phyloP scores from a whole-genome alignment of 257 asterid species.

The Jasminum sambac region DNA sequence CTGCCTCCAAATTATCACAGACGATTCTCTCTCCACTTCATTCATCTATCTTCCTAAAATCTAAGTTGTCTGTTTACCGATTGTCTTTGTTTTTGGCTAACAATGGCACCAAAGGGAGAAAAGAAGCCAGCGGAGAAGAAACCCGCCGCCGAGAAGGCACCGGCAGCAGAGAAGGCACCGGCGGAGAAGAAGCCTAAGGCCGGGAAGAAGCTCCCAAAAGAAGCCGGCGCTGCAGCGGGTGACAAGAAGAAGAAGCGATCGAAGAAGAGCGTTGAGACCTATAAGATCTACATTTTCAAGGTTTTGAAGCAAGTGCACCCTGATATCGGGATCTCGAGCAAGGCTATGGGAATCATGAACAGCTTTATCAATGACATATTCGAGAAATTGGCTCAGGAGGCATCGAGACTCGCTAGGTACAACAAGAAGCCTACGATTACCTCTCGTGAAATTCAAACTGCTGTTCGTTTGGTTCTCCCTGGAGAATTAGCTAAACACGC shows the following conservation, averaged over 20 bases:
- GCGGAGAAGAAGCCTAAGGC: conserved; percentile 29
- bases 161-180: conserved; percentile 18
- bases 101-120: conserved; percentile 27
- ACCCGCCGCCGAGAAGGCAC: conserved; percentile 27
- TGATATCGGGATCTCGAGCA: conserved; percentile 22
- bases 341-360: conserved; percentile 31
- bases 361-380: conserved; percentile 28
- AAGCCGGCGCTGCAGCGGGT: conserved; percentile 7
- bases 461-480: conserved; percentile 25
- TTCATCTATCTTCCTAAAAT: background rate
- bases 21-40: background rate
- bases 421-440: conserved; percentile 27
- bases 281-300: conserved; percentile 34
- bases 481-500: conserved; percentile 31
- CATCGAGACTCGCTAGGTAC: conserved; percentile 23
- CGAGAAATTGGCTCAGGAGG: conserved; percentile 28
- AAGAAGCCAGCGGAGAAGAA: conserved; percentile 32
- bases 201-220: conserved; percentile 27
- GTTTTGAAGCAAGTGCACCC: conserved; percentile 31
- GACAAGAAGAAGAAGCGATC: conserved; percentile 29
- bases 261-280: conserved; percentile 25
- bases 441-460: conserved; percentile 28
- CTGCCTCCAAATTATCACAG: no score
- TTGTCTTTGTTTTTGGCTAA: no score
- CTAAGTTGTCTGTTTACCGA: background rate